Base-by-base conservation (phyloP, 768 basidiomycete genomes). In the Serendipita sp. region DNA sequence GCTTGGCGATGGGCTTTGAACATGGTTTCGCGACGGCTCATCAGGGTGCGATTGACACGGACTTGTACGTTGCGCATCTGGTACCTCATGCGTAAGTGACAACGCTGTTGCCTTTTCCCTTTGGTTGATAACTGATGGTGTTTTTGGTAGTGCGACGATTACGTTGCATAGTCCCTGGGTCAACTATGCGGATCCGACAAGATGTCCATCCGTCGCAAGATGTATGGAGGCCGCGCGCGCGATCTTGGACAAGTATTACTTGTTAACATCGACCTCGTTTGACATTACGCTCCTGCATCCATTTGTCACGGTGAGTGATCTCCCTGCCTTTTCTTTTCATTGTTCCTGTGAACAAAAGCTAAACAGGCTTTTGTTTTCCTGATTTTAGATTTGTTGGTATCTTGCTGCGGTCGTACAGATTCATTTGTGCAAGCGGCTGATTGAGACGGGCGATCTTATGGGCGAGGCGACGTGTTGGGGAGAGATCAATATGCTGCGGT, bases 381-480 rank as follows among this genome's bases (percentile, higher is more conserved):
- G n/a, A n/a, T n/a, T n/a, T n/a, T 20, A 66, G 66, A 90, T 91
- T 50, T 90, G 88, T 71, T 92, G 89, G 89, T 91, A 92, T 72
- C 81, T 92, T 16, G 90, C 89, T 4, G 89, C 90, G 14, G 88
- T 88, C 3, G 86, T 91, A 3, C 84, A 90, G 69, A 82, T 91
- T 51, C 88, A 91, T 67, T 75, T 88, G 42, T 92, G 89, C 78
- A 89, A 88, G 69, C 83, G 88, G 68, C 86, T 84, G 69, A 90
- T 92, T 64, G 87, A 90, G 70, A 81, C 81, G 50, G 82, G 84
- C n/a, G 88, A 91, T 72, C 75, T 76, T 14, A 81, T 81, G 56
- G 76, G 82, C 65, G 89, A 92, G 71, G 81, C 85, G 31, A 82
- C 82, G 0, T 84, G 86, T 9, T 92, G 90, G 89, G 86, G 86